phyloP scores from a whole-genome alignment of 345 rosid species.

The Passiflora organensis region DNA sequence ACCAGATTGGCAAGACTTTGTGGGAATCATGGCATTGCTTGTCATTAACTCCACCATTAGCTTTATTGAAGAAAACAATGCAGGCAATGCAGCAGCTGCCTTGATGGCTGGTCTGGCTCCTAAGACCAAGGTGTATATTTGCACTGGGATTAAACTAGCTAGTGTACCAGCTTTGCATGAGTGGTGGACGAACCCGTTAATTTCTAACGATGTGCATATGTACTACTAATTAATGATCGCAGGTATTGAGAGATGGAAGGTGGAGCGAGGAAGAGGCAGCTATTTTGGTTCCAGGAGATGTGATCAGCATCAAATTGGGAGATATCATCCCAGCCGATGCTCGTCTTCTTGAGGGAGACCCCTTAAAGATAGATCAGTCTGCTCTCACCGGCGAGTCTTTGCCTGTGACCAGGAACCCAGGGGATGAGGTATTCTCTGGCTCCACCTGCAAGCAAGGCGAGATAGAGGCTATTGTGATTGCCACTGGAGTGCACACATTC shows the following conservation, averaged over 20 bases:
- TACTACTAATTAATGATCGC: slow-evolving; percentile 3
- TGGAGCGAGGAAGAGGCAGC: slow-evolving; percentile 80
- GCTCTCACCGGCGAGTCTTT: slow-evolving; percentile 83
- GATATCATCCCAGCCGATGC: slow-evolving; percentile 85
- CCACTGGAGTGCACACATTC: slow-evolving; percentile 82
- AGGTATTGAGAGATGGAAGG: slow-evolving; percentile 70
- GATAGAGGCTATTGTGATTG: slow-evolving; percentile 77
- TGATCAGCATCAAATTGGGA: slow-evolving; percentile 71
- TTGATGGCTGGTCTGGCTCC: slow-evolving; percentile 71
- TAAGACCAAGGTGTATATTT: slow-evolving; percentile 50
- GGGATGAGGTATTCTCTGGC: slow-evolving; percentile 73
- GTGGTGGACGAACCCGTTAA: too few relatives aligned
- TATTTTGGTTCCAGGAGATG: slow-evolving; percentile 72
- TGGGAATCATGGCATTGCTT: slow-evolving; percentile 67
- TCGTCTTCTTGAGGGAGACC: slow-evolving; percentile 78
- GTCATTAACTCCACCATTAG: slow-evolving; percentile 76
- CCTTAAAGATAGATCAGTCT: slow-evolving; percentile 74
- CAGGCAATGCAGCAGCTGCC: slow-evolving; percentile 89
- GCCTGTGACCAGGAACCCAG: slow-evolving; percentile 64
- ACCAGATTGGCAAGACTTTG: slow-evolving; percentile 88
- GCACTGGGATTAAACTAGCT: too few relatives aligned
- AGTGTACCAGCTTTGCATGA: too few relatives aligned
- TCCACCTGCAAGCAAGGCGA: slow-evolving; percentile 91
- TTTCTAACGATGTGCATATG: neutral
- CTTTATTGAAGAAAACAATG: slow-evolving; percentile 76